phyloP scores from a whole-genome alignment of 2,329 filamentous ascomycete species.

The Fusarium nematophilum region DNA sequence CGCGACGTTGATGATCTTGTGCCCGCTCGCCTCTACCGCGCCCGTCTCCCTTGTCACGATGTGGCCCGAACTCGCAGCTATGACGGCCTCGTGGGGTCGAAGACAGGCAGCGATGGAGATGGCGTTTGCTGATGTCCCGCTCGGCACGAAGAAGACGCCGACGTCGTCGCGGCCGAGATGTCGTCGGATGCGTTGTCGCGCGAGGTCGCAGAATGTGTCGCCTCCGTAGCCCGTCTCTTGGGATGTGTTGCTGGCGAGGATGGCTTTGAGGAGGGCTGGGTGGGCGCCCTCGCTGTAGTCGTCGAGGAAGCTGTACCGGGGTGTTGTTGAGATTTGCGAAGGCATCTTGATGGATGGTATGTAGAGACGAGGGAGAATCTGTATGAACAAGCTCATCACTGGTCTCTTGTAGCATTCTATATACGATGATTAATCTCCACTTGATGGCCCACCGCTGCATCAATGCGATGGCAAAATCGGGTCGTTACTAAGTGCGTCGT shows the following conservation, averaged over 20 bases:
- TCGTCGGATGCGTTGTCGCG: slow-evolving; percentile 54
- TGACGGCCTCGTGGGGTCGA: slow-evolving; percentile 62
- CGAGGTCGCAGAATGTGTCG: slow-evolving; percentile 57
- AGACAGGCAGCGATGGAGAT: slow-evolving; percentile 64
- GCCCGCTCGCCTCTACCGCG: slow-evolving; percentile 62
- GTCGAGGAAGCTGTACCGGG: slow-evolving; percentile 59
- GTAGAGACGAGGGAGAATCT: neutral
- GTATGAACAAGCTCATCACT: neutral
- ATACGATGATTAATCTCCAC: slow-evolving; percentile 19
- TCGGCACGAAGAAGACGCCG: slow-evolving; percentile 63
- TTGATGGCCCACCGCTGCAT: slow-evolving; percentile 26
- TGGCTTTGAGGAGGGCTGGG: slow-evolving; percentile 59
- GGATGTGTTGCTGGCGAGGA: slow-evolving; percentile 56
- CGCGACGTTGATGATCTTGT: slow-evolving; percentile 62
- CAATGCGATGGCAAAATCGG: slow-evolving; percentile 14
- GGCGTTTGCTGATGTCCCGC: slow-evolving; percentile 62
- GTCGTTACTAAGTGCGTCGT: slow-evolving; percentile 36
- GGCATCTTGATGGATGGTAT: slow-evolving; percentile 27
- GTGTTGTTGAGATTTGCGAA: slow-evolving; percentile 28
- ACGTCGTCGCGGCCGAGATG: slow-evolving; percentile 54
- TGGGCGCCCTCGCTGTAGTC: slow-evolving; percentile 65
- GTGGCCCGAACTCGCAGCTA: slow-evolving; percentile 61
- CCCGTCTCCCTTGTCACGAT: slow-evolving; percentile 62
- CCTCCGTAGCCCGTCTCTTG: slow-evolving; percentile 61
- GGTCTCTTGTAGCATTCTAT: slow-evolving; percentile 20